Percentiles rank a stretch among this genome's conserved stretches.
These are phyloP conservation scores for Circinella umbellata DNA, from an alignment of 371 early-diverging fungal species.

Conservation along the genomic window DNA sequence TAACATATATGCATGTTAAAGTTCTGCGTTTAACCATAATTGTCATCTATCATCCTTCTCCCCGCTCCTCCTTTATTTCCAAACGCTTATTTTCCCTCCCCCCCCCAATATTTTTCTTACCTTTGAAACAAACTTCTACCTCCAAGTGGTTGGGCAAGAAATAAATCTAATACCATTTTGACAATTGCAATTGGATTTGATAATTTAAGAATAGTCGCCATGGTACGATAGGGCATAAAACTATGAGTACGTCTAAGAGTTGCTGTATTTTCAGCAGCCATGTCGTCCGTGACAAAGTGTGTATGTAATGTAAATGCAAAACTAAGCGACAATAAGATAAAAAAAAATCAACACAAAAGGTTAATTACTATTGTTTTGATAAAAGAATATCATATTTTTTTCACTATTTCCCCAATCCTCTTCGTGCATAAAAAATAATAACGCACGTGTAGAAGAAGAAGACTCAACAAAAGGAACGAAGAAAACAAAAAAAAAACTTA, in stretches of 20 bases:
- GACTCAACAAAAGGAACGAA: too few species aligned
- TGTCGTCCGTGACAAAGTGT: conserved; percentile 64
- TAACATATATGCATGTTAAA: background rate
- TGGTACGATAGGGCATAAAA: conserved; percentile 65
- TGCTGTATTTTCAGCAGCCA: conserved; percentile 56
- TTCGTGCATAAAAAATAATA: too few species aligned
- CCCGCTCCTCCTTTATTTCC: conserved; percentile 21
- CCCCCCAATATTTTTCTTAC: conserved; percentile 16
- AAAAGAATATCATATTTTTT: too few species aligned
- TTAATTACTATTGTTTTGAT: too few species aligned
- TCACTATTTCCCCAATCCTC: too few species aligned
- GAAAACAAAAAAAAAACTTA: conserved; percentile 17
- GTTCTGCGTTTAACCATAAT: background rate
- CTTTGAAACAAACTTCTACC: conserved; percentile 65
- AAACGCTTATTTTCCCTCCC: conserved; percentile 38
- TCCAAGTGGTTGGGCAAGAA: conserved; percentile 73
- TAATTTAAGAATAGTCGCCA: conserved; percentile 58
- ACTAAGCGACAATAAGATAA: conserved; percentile 22
- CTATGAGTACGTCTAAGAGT: conserved; percentile 63
- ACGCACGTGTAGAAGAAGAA: too few species aligned
- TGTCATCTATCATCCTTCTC: conserved; percentile 1
- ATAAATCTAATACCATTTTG: conserved; percentile 65
- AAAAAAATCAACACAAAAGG: too few species aligned
- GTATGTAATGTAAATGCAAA: conserved; percentile 69
- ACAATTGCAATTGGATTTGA: conserved; percentile 71